Conservation (phyloP, 169 alveolate species). For the Eimeria tenella region DNA sequence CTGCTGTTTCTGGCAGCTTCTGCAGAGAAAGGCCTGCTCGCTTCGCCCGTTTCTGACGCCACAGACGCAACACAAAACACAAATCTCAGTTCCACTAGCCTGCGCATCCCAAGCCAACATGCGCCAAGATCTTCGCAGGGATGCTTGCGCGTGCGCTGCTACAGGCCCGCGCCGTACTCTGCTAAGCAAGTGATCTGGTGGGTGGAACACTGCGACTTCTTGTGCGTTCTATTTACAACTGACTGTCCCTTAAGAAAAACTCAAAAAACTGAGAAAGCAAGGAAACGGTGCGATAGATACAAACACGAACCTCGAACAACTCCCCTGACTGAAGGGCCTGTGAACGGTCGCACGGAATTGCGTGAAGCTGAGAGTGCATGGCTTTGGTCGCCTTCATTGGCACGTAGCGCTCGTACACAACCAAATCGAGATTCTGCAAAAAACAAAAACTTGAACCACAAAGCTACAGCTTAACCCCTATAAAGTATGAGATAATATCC, state of each 20-base stretch:
- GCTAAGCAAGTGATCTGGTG: too few species aligned
- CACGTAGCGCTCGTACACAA: conserved; percentile 82
- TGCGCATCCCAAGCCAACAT: neutral
- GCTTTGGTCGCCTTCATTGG: conserved; percentile 79
- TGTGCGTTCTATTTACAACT: too few species aligned
- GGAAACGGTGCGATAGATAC: neutral
- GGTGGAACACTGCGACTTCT: too few species aligned
- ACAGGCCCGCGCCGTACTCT: too few species aligned
- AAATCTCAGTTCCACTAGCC: neutral
- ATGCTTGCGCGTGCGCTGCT: too few species aligned
- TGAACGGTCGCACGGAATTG: conserved; percentile 70
- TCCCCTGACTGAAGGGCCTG: conserved; percentile 65
- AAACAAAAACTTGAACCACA: neutral
- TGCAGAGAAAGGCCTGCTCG: conserved; percentile 56
- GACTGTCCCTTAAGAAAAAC: too few species aligned
- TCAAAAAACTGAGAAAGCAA: neutral
- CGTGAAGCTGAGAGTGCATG: conserved; percentile 82
- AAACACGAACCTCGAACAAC: conserved; percentile 70
- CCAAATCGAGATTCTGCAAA: conserved; percentile 62
- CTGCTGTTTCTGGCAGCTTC: neutral
- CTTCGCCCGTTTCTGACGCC: conserved; percentile 62
- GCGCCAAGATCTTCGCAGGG: too few species aligned
- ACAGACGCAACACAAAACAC: neutral
- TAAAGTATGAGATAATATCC: too few species aligned
- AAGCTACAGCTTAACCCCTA: neutral